Base-by-base conservation (phyloP, 495 filamentous ascomycete genomes). In the Penicillium angulare region DNA sequence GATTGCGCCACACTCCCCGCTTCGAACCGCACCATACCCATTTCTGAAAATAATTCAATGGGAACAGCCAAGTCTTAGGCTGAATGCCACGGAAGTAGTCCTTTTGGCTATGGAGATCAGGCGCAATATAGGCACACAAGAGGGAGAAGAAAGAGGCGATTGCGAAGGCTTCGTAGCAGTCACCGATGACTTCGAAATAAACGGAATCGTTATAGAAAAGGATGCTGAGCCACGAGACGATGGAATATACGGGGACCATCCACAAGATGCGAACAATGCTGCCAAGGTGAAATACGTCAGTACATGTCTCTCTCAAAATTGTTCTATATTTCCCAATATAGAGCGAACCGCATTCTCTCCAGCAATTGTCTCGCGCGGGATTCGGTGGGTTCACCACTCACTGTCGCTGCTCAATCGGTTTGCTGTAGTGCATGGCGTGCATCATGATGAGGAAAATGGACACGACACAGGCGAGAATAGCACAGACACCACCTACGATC, bases 151-250 rank as follows among this genome's bases (percentile, higher is more conserved):
- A 96, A 47, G 86, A 86, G 26, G 89, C 85, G 50, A 96, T 92
- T 35, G 89, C 87, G 59, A 96, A 93, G 4, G 91, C 90, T 73
- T 96, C 91, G 67, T 95, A 95, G 68, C 88, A 95, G 61, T 95
- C 84, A 53, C 87, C 82, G 43, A 91, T 60, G 24, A 95, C 85
- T 55, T 87, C 75, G 64, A 86, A 95, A 65, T 95, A 96, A 31
- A 95, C 81, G 12, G 86, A 82, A 54, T 92, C 82, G 67, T 81
- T 81, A 46, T 95, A 93, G 70, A 83, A 90, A 51, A 77, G 78
- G 53, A 90, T 85, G 47, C 80, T 82, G 46, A 95, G 80, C 73
- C 88, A 91, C 34, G 88, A 83, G 43, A 91, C 86, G 40, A 84
- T 71, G 23, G 88, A 79, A 63, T 95, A 96, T 44, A 95, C 76